Evolutionary conservation across 1,139 yeast genomes (phyloP), one percentile per base, ranked within the genome.

Genomic region (Kodamaea fungicola): DNA sequence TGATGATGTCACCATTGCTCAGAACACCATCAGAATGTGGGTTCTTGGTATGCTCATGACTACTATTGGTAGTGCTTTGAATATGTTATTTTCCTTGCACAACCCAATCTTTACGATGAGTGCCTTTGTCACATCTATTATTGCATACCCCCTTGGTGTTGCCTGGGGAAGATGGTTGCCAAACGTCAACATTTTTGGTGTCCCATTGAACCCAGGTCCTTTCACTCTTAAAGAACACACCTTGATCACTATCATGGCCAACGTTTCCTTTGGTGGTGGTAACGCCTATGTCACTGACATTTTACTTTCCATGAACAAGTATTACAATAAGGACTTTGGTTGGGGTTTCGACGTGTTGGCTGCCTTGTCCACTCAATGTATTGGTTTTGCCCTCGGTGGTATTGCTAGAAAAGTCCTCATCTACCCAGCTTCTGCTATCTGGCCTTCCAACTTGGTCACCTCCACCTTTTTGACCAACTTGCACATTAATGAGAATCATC

Each of bases 321-420:
- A 71, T 56, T 74, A 70, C 57, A 64, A 69, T 28, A 64, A 66
- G 8, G 69, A 70, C 42, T 68, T 64, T 34, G 75, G 76, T 10
- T 64, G 71, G 62, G 80, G 79, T 5, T 74, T 72, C 40, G 67
- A 67, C 42, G 56, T 80, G 25, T 57, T 78, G 37, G 71, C 78
- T 28, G 66, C 73, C 37, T 59, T 78, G 49, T 61, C 79, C 19
- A 74, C 83, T 23, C 84, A 81, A 56, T 64, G 79, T 48, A 66
- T 81, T 35, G 87, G 88, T 7, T 77, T 79, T 45, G 78, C 83
- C 9, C 57, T 79, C 39, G 85, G 85, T 28, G 88, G 89, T 31
- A 42, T 78, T 42, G 68, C 71, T 34, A 64, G 78, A 50, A 67
- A 76, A 47, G 67, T 78, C 19, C 64, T 81, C 47, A 81, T 81